Evolutionary conservation across 2,329 filamentous ascomycete species (phyloP).

Genomic region (Fusarium tuaranense): DNA sequence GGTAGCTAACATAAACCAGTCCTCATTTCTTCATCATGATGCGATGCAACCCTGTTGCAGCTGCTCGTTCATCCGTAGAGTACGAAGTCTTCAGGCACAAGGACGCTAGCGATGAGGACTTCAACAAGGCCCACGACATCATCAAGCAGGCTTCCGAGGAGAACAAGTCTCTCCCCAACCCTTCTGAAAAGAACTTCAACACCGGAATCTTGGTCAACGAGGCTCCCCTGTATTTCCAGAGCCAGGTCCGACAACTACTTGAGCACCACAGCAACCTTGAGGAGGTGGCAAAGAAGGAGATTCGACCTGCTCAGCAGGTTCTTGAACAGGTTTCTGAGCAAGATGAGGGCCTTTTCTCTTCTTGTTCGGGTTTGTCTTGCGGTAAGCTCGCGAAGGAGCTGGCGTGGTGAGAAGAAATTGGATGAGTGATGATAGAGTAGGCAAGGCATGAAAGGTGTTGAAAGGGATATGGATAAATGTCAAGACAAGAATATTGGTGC

Average conservation of each 20-base stretch:
- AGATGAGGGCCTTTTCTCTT: slow-evolving; percentile 28
- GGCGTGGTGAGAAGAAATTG: slow-evolving; percentile 7
- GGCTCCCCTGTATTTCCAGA: slow-evolving; percentile 25
- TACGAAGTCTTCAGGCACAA: slow-evolving; percentile 37
- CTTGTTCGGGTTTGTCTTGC: slow-evolving; percentile 29
- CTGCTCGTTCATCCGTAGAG: slow-evolving; percentile 19
- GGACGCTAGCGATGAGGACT: slow-evolving; percentile 24
- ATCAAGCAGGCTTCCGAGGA: slow-evolving; percentile 22
- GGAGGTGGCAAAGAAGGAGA: slow-evolving; percentile 20
- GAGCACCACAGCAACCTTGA: slow-evolving; percentile 34
- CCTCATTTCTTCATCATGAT: slow-evolving; percentile 31
- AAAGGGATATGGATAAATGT: background rate
- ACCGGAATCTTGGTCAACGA: slow-evolving; percentile 17
- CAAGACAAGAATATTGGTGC: background rate
- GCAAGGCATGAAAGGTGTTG: background rate
- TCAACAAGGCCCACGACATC: slow-evolving; percentile 18
- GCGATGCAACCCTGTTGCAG: slow-evolving; percentile 25
- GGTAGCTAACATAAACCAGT: slow-evolving; percentile 48
- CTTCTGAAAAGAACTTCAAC: slow-evolving; percentile 20
- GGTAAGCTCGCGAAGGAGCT: slow-evolving; percentile 28
- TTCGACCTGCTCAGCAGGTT: slow-evolving; percentile 33
- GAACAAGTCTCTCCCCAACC: slow-evolving; percentile 17
- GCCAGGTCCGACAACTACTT: slow-evolving; percentile 30
- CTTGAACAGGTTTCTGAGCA: slow-evolving; percentile 26
- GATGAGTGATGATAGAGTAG: too few species aligned